Conservation (phyloP, 2,329 filamentous ascomycete species). For the Chalara sp. region DNA sequence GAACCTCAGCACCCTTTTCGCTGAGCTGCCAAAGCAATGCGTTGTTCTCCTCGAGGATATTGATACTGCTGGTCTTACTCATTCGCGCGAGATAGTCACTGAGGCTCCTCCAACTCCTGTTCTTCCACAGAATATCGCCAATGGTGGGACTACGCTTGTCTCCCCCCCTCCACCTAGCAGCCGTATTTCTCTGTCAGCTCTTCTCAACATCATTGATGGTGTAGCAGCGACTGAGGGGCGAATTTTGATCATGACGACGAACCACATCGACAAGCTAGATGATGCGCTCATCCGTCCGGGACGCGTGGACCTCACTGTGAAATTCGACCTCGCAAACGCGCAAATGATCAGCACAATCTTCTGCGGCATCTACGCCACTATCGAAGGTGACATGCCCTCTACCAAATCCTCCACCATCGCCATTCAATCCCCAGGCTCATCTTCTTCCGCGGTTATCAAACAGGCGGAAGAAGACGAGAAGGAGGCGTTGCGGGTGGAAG, state of each 20-base stretch:
- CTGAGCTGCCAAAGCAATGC: conserved; percentile 60
- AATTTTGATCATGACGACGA: conserved; percentile 67
- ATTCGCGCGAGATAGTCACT: conserved; percentile 26
- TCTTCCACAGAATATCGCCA: conserved; percentile 3
- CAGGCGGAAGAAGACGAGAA: conserved; percentile 2
- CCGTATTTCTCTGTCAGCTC: conserved; percentile 50
- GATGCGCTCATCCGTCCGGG: conserved; percentile 55
- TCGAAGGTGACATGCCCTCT: conserved; percentile 21
- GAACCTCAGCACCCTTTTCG: conserved; percentile 55
- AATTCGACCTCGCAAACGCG: conserved; percentile 35
- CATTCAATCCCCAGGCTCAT: neutral
- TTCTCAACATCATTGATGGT: conserved; percentile 64
- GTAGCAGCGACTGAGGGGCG: conserved; percentile 63
- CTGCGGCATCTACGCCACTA: conserved; percentile 30
- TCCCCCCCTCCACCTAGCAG: conserved; percentile 12
- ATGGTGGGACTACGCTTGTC: conserved; percentile 14
- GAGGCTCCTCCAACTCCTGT: conserved; percentile 4
- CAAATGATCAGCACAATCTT: conserved; percentile 25
- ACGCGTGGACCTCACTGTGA: conserved; percentile 52
- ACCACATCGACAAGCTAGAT: conserved; percentile 55
- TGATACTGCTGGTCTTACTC: conserved; percentile 63
- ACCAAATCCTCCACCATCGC: neutral
- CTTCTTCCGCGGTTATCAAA: neutral
- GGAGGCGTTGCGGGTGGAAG: conserved; percentile 1
- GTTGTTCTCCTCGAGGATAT: conserved; percentile 73